These are phyloP conservation scores for Recurvomyces mirabilis DNA, from an alignment of 495 filamentous ascomycete genomes.

Conservation along the genomic window DNA sequence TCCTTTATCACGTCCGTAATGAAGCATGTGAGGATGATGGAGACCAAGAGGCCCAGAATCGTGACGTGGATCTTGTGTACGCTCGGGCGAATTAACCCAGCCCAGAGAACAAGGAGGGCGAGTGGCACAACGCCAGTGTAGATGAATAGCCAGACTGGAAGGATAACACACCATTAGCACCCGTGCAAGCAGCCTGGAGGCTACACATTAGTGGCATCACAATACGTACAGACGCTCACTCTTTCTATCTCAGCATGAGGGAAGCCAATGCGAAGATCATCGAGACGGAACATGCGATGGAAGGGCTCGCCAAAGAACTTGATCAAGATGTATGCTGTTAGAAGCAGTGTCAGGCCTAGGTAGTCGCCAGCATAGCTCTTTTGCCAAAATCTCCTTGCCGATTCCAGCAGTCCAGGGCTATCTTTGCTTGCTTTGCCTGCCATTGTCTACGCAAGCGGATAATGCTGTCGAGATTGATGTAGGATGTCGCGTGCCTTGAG, in stretches of 20 bases:
- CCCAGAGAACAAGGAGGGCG: conserved; percentile 51
- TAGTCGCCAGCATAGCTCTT: conserved; percentile 80
- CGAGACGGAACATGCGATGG: conserved; percentile 73
- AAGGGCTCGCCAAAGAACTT: conserved; percentile 70
- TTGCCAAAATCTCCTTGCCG: conserved; percentile 8
- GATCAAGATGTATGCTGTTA: conserved; percentile 54
- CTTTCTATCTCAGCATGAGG: conserved; percentile 78
- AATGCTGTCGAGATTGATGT: not conserved
- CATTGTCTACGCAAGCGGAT: no score
- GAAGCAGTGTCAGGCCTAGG: conserved; percentile 59
- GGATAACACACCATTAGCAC: no score
- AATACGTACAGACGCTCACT: conserved; percentile 59
- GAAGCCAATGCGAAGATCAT: conserved; percentile 71
- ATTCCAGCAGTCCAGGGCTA: no score
- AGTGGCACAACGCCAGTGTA: conserved; percentile 67
- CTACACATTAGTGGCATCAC: no score
- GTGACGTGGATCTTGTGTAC: conserved; percentile 79
- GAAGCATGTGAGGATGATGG: conserved; percentile 62
- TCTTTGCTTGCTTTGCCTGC: no score
- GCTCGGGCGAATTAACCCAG: conserved; percentile 45
- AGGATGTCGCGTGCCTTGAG: no score
- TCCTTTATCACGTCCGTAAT: conserved; percentile 92
- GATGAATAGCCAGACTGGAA: conserved; percentile 55
- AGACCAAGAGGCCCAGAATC: conserved; percentile 63
- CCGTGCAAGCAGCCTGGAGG: no score